Evolutionary conservation across 2,329 filamentous ascomycete genomes (phyloP).

Genomic region (Fonsecaea erecta): DNA sequence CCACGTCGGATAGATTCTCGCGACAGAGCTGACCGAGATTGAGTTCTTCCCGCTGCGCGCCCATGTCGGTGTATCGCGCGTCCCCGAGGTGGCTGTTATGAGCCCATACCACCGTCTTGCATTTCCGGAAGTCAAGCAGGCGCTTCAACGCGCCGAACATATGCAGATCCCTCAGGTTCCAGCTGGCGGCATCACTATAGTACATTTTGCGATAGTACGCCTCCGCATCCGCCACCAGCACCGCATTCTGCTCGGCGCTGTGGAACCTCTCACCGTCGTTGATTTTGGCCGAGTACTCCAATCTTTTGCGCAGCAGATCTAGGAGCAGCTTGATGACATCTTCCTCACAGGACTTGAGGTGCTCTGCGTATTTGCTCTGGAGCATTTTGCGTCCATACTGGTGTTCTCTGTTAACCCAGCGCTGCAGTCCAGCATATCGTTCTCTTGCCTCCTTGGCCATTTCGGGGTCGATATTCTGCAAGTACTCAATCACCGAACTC

Average conservation of each 20-base stretch:
- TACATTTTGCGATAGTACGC: conserved; percentile 60
- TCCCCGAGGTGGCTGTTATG: conserved; percentile 61
- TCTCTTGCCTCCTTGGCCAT: conserved; percentile 51
- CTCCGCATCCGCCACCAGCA: conserved; percentile 56
- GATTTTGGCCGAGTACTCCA: conserved; percentile 46
- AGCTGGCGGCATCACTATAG: conserved; percentile 54
- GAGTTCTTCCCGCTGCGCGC: conserved; percentile 49
- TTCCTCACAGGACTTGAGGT: conserved; percentile 52
- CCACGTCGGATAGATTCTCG: conserved; percentile 50
- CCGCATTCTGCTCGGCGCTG: conserved; percentile 57
- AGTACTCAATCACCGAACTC: conserved; percentile 54
- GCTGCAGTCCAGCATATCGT: conserved; percentile 54
- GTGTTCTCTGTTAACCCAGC: conserved; percentile 57
- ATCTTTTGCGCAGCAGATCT: conserved; percentile 49
- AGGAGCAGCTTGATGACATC: conserved; percentile 53
- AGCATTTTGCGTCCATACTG: conserved; percentile 53
- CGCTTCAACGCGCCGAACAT: conserved; percentile 57
- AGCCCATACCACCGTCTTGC: conserved; percentile 59
- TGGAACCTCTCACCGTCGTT: conserved; percentile 55
- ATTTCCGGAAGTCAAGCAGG: conserved; percentile 48
- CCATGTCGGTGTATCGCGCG: conserved; percentile 58
- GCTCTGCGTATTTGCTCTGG: conserved; percentile 33
- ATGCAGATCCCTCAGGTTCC: conserved; percentile 59
- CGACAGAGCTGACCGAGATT: conserved; percentile 62
- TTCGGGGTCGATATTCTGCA: conserved; percentile 52